A percentile compares a stretch with the other conserved stretches of the same genome.
phyloP scores from a whole-genome alignment of 768 basidiomycete genomes.

The Boletales sp. region DNA sequence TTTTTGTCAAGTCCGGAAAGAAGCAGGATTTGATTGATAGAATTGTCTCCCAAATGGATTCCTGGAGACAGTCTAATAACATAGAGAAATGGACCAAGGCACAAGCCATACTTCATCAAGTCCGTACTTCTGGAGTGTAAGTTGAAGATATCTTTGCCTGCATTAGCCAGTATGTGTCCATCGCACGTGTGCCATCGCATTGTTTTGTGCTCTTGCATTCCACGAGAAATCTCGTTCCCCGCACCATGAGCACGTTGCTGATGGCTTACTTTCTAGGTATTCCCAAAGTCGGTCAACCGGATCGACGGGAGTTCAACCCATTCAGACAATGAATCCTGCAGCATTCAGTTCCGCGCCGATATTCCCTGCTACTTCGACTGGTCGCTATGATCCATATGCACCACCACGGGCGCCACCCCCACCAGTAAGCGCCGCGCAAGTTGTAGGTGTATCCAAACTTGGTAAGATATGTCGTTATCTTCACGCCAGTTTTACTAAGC shows the following conservation, averaged over 20 bases:
- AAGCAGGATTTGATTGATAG: conserved; percentile 86
- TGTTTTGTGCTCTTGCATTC: conserved; percentile 6
- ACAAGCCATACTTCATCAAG: conserved; percentile 62
- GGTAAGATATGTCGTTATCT: conserved; percentile 20
- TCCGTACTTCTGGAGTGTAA: conserved; percentile 64
- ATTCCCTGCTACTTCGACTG: conserved; percentile 28
- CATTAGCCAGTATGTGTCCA: conserved; percentile 6
- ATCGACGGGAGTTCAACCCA: conserved; percentile 21
- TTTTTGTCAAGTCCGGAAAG: conserved; percentile 73
- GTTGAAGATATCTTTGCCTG: conserved; percentile 32
- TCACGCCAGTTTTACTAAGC: conserved; percentile 9
- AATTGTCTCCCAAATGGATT: conserved; percentile 55
- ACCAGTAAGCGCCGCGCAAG: conserved; percentile 34
- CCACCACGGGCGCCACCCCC: conserved; percentile 47
- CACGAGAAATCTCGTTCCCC: conserved; percentile 1
- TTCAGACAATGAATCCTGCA: conserved; percentile 15
- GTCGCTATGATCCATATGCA: conserved; percentile 66
- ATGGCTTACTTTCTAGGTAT: conserved; percentile 24
- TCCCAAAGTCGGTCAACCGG: conserved; percentile 24
- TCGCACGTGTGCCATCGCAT: conserved; percentile 8
- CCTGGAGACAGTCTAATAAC: conserved; percentile 53
- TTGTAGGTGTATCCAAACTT: conserved; percentile 24
- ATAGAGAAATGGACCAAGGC: conserved; percentile 69
- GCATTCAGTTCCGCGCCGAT: conserved; percentile 22
- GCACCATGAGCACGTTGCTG: conserved; percentile 11